phyloP scores from a whole-genome alignment of 2,329 filamentous ascomycete species.

The Akanthomyces lecanii region DNA sequence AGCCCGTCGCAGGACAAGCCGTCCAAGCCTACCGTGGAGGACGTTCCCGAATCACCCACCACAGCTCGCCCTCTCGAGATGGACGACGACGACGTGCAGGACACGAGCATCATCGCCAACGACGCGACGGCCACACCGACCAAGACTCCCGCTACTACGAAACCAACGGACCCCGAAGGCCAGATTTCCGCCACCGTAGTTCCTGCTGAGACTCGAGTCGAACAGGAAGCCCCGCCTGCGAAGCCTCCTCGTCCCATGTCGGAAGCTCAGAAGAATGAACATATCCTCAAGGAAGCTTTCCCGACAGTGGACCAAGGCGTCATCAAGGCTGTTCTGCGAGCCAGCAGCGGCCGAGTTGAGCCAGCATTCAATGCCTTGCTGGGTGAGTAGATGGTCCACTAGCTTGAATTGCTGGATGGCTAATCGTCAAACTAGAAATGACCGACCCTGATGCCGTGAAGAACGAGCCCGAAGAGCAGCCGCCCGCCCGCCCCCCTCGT shows the following conservation, averaged over 20 bases:
- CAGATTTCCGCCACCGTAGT: slow-evolving; percentile 25
- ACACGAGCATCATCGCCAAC: slow-evolving; percentile 47
- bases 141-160: slow-evolving; percentile 21
- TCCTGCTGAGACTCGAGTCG: slow-evolving; percentile 23
- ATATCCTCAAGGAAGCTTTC: slow-evolving; percentile 90
- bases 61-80: slow-evolving; percentile 62
- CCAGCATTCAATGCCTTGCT: slow-evolving; percentile 93
- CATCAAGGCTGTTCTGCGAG: slow-evolving; percentile 80
- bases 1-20: slow-evolving; percentile 38
- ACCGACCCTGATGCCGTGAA: slow-evolving; percentile 68
- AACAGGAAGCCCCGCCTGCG: slow-evolving; percentile 54
- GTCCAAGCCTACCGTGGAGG: slow-evolving; percentile 25
- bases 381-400: slow-evolving; percentile 45
- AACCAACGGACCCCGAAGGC: slow-evolving; percentile 22
- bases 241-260: slow-evolving; percentile 83
- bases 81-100: slow-evolving; percentile 67
- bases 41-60: slow-evolving; percentile 59
- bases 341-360: slow-evolving; percentile 83
- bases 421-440: slow-evolving; percentile 52
- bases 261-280: slow-evolving; percentile 78
- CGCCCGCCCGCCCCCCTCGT: slow-evolving; percentile 75
- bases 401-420: background rate
- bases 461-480: slow-evolving; percentile 51
- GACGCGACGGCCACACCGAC: slow-evolving; percentile 31
- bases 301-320: slow-evolving; percentile 75